These are phyloP conservation scores for Hortaea werneckii DNA, from an alignment of 2,329 filamentous ascomycete species.

Conservation along the genomic window DNA sequence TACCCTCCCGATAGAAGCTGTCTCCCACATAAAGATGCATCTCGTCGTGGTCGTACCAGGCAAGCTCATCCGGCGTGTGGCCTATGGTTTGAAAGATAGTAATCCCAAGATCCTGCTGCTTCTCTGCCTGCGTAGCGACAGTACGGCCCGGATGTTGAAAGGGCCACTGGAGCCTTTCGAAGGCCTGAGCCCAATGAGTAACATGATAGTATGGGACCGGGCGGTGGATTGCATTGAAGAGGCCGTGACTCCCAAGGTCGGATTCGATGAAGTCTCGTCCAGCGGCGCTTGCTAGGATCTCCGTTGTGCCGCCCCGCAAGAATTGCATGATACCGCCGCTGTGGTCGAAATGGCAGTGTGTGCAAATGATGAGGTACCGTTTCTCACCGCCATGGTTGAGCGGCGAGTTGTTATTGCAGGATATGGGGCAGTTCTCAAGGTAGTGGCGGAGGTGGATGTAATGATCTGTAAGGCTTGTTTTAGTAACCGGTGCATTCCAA, in stretches of 20 bases:
- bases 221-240: conserved; percentile 31
- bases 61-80: conserved; percentile 38
- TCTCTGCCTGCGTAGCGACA: not conserved
- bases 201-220: conserved; percentile 32
- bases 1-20: conserved; percentile 32
- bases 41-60: conserved; percentile 36
- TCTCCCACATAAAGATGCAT: conserved; percentile 38
- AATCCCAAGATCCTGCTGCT: conserved; percentile 24
- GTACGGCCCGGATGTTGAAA: conserved; percentile 1
- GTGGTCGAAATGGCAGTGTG: conserved; percentile 40
- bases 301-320: conserved; percentile 13
- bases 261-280: conserved; percentile 32
- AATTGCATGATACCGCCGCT: conserved; percentile 30
- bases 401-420: conserved; percentile 24
- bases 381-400: conserved; percentile 28
- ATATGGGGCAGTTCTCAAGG: conserved; percentile 32
- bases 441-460: conserved; percentile 31
- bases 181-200: conserved; percentile 32
- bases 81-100: conserved; percentile 38
- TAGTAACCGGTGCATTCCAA: too few species aligned
- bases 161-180: conserved; percentile 22
- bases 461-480: conserved; percentile 2
- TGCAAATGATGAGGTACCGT: conserved; percentile 34
- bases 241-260: conserved; percentile 30
- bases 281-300: conserved; percentile 27